Base-by-base conservation (phyloP, 2,329 filamentous ascomycete genomes). In the Exophiala bonariae region DNA sequence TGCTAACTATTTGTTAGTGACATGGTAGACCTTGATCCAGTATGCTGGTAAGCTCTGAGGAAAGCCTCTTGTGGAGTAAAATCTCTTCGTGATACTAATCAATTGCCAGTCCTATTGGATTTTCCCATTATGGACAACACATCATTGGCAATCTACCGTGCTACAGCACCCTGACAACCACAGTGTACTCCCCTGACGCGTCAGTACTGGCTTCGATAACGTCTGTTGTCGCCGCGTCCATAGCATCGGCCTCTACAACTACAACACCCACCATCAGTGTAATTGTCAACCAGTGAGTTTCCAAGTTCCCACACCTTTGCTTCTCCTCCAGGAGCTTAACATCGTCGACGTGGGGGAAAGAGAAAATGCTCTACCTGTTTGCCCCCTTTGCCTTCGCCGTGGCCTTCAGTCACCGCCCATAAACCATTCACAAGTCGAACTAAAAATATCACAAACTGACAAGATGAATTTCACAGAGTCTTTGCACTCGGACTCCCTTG, bases 401-500 rank as follows among this genome's bases (percentile, higher is more conserved):
- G n/a, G n/a, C n/a, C n/a, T n/a, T n/a, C n/a, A n/a, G n/a, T n/a
- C n/a, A n/a, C n/a, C n/a, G n/a, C n/a, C n/a, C n/a, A n/a, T n/a
- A n/a, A n/a, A n/a, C n/a, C n/a, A n/a, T n/a, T n/a, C n/a, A n/a
- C n/a, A n/a, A n/a, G n/a, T n/a, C n/a, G n/a, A n/a, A n/a, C n/a
- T n/a, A n/a, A n/a, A n/a, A n/a, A n/a, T n/a, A n/a, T n/a, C n/a
- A n/a, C n/a, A 26, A 6, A 11, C 23, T 26, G 23, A 26, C 23
- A 26, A 26, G 11, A 11, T 26, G 11, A 26, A 26, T 6, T 30
- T 14, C 11, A 22, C 40, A 53, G 49, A 20, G 47, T 54, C 11
- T 54, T 50, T 22, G 50, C 50, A n/a, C 43, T 54, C 6, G 50
- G 50, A 10, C 50, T 54, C 13, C 50, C 50, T 5, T 54, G 50